phyloP scores from a whole-genome alignment of 2,329 filamentous ascomycete genomes.

The Aspergillus sp. region DNA sequence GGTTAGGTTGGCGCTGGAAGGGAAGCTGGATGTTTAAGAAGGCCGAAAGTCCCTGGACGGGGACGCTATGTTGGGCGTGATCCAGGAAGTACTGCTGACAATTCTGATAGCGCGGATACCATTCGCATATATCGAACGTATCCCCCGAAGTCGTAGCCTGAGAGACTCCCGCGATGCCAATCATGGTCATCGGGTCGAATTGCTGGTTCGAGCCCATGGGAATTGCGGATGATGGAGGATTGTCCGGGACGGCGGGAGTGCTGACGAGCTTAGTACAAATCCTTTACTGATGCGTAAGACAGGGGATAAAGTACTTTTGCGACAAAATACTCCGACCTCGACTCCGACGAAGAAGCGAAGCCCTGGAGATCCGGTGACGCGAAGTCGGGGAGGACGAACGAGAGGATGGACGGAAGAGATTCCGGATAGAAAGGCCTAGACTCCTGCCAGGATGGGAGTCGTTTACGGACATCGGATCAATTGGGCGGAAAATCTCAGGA shows the following conservation, averaged over 20 bases:
- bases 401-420: conserved; percentile 22
- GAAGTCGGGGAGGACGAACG: conserved; percentile 16
- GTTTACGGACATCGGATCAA: conserved; percentile 28
- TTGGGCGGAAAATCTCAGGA: too few relatives aligned
- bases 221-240: conserved; percentile 10
- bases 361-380: conserved; percentile 20
- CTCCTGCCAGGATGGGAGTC: conserved; percentile 24
- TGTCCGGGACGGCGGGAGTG: conserved; percentile 6
- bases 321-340: conserved; percentile 28
- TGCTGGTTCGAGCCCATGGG: conserved; percentile 25
- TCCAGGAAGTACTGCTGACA: conserved; percentile 90
- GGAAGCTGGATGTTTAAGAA: conserved; percentile 89
- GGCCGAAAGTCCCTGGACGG: conserved; percentile 79
- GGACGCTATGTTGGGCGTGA: conserved; percentile 72
- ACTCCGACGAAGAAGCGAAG: conserved; percentile 24
- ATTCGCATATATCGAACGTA: conserved; percentile 66
- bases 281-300: conserved; percentile 1
- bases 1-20: conserved; percentile 59
- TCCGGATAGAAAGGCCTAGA: conserved; percentile 23
- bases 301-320: conserved; percentile 23
- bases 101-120: conserved; percentile 84
- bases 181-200: conserved; percentile 32
- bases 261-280: conserved; percentile 3
- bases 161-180: conserved; percentile 28
- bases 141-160: conserved; percentile 31